A percentile compares a stretch with the other conserved stretches of the same genome.
Conservation (phyloP, 1,284 basidiomycete species). For the Pascua sp. region DNA sequence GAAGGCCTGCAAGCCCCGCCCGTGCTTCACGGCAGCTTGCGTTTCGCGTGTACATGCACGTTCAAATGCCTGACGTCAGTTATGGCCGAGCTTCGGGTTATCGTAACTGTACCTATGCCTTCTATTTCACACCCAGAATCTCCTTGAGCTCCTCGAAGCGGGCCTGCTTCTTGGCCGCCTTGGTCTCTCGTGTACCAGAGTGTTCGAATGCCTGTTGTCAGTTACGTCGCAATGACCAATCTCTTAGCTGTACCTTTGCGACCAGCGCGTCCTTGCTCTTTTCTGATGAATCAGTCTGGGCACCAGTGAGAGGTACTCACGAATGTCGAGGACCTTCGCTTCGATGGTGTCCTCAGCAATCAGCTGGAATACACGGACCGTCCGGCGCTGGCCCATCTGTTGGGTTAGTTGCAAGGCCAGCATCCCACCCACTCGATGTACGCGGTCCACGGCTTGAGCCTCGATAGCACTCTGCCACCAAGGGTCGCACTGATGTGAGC, state of each 20-base stretch:
- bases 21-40: no score
- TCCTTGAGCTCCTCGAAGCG: constrained; percentile 44
- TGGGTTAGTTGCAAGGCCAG: constrained; percentile 1
- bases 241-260: constrained; percentile 24
- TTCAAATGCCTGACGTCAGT: no score
- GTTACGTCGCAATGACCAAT: neutral
- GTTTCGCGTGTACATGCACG: no score
- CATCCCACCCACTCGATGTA: constrained; percentile 56
- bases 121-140: constrained; percentile 33
- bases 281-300: constrained; percentile 23
- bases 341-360: constrained; percentile 85
- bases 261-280: constrained; percentile 43
- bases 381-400: constrained; percentile 70
- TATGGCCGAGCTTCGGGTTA: no score
- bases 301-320: constrained; percentile 54
- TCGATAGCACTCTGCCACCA: constrained; percentile 76
- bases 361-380: constrained; percentile 79
- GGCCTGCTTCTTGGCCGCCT: constrained; percentile 37
- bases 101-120: no score
- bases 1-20: no score
- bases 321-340: constrained; percentile 78
- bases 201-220: constrained; percentile 40
- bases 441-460: constrained; percentile 78
- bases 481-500: constrained; percentile 58
- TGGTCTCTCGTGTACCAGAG: constrained; percentile 28